Evolutionary conservation across 257 asterid species (phyloP).

Genomic region (Capsicum rhomboideum): DNA sequence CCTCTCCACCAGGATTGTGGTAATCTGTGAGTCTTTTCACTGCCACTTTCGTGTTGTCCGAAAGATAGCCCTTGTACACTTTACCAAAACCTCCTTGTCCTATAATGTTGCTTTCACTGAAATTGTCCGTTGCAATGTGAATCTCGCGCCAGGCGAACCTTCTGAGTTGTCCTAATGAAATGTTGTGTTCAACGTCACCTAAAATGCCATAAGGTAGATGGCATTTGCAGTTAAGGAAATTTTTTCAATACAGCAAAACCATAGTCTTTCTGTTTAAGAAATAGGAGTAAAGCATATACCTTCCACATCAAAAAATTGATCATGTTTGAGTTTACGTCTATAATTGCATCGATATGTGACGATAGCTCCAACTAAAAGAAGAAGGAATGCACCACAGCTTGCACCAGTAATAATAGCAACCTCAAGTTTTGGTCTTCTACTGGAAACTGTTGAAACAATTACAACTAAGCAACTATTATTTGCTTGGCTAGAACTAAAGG

Average conservation of each 20-base stretch:
- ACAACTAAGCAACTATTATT: background rate
- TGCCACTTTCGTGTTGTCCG: conserved; percentile 58
- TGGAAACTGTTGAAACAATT: conserved; percentile 35
- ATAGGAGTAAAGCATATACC: conserved; percentile 30
- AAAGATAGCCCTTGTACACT: conserved; percentile 63
- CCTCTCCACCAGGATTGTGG: conserved; percentile 83
- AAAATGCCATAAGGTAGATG: background rate
- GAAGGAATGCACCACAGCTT: conserved; percentile 51
- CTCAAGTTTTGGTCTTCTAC: conserved; percentile 47
- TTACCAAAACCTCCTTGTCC: conserved; percentile 96
- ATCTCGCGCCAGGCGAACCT: conserved; percentile 77
- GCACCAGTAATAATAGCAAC: conserved; percentile 43
- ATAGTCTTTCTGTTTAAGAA: background rate
- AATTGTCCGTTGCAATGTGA: conserved; percentile 70
- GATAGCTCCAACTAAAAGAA: conserved; percentile 54
- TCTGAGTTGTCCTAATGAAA: conserved; percentile 63
- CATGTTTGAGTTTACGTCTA: conserved; percentile 24
- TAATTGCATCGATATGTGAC: conserved; percentile 33
- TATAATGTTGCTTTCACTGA: conserved; percentile 51
- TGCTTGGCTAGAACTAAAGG: background rate
- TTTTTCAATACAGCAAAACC: background rate
- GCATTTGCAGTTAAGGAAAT: background rate
- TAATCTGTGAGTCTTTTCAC: conserved; percentile 74
- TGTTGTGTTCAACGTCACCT: conserved; percentile 71
- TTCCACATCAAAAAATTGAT: conserved; percentile 56